A percentile compares a stretch with the other conserved stretches of the same genome.
Conservation (phyloP, 192 early-diverging fungal species). For the Coemansia sp. region DNA sequence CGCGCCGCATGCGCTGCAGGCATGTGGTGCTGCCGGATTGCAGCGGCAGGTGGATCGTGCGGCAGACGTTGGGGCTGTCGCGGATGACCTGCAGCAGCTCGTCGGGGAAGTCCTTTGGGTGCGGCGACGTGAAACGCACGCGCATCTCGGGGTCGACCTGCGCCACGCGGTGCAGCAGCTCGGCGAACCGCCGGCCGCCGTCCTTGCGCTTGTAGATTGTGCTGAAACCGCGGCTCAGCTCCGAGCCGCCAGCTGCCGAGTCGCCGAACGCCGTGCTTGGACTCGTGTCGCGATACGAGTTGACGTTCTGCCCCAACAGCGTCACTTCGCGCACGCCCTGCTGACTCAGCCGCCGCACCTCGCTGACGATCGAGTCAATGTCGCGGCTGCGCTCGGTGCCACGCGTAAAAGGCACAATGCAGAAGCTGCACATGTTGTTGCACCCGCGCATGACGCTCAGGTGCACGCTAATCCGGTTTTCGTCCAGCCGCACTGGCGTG, state of each 20-base stretch:
- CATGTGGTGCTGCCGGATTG: slow-evolving; percentile 68
- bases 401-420: slow-evolving; percentile 76
- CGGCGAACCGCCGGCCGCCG: slow-evolving; percentile 71
- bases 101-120: slow-evolving; percentile 78
- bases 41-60: slow-evolving; percentile 69
- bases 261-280: slow-evolving; percentile 53
- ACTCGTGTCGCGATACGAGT: slow-evolving; percentile 71
- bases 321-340: slow-evolving; percentile 68
- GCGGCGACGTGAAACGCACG: slow-evolving; percentile 74
- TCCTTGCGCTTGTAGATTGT: slow-evolving; percentile 75
- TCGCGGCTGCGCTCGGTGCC: slow-evolving; percentile 70
- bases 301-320: slow-evolving; percentile 78
- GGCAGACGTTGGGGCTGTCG: slow-evolving; percentile 66
- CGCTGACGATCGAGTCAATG: slow-evolving; percentile 66
- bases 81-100: slow-evolving; percentile 68
- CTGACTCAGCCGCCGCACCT: slow-evolving; percentile 59
- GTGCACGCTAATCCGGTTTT: slow-evolving; percentile 64
- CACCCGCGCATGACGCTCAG: slow-evolving; percentile 77
- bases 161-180: slow-evolving; percentile 66
- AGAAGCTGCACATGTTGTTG: slow-evolving; percentile 82
- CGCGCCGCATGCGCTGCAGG: slow-evolving; percentile 71
- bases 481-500: slow-evolving; percentile 65
- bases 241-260: slow-evolving; percentile 43
- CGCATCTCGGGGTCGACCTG: slow-evolving; percentile 72
- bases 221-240: slow-evolving; percentile 62